Evolutionary conservation across 805 yeast genomes (phyloP), one percentile per base, ranked within the genome.

Genomic region (Cyberlindnera galapagoensis): DNA sequence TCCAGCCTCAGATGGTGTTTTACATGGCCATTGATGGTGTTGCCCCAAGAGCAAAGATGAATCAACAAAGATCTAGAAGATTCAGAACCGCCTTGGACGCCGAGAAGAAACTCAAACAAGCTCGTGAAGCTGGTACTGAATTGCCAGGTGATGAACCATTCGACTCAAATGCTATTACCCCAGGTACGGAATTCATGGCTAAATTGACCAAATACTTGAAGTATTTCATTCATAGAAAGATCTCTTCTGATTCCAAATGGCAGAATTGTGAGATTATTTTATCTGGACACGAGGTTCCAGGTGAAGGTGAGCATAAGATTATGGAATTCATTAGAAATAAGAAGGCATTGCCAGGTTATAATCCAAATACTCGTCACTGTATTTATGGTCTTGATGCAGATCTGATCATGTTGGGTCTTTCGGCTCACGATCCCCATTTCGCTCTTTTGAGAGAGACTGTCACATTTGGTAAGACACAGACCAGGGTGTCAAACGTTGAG

Each of bases 11-110:
- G 48, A 72, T 85, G 53, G 74, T 80, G 10, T 84, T 90, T 47
- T 88, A 81, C 55, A 87, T 90, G 95, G 97, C 98, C 4, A 84
- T 90, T 49, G 98, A 90, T 62, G 98, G 98, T 55, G 97, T 90
- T 31, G 98, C 98, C 0, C 98, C 98, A 25, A 69, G 98, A 56
- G 98, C 98, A 9, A 90, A 90, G 54, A 88, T 90, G 96, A 90
- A 90, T 56, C 97, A 90, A 60, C 98, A 90, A 60, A 75, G 98
- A 61, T 77, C 96, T 1, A 78, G 98, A 67, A 76, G 98, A 62
- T 90, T 90, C 59, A 70, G 96, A 59, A 78, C 95, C 19, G 97
- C 96, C 1, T 70, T 77, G 48, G 97, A 90, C 52, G 96, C 96
- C 2, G 95, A 90, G 54, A 76, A 75, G 44, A 78, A 77, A 31